These are phyloP conservation scores for Diospyros kaki DNA, from an alignment of 148 eudicot genomes.

Conservation along the genomic window DNA sequence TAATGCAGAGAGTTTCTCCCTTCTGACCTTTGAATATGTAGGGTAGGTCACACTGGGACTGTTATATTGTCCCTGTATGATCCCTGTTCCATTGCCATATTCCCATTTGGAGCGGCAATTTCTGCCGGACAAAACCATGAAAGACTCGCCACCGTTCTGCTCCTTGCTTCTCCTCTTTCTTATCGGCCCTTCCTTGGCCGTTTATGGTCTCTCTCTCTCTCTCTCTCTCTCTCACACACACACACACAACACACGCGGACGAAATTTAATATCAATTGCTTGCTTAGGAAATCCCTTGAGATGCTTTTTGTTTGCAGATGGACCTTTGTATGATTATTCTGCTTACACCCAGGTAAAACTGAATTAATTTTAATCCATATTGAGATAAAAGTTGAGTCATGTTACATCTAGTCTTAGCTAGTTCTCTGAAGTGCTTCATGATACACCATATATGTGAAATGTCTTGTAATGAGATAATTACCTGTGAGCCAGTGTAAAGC, in stretches of 20 bases:
- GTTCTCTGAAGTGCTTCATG: too few relatives aligned
- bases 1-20: too few relatives aligned
- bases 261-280: background rate
- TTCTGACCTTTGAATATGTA: too few relatives aligned
- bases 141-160: background rate
- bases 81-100: background rate
- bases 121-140: background rate
- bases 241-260: too few relatives aligned
- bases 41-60: too few relatives aligned
- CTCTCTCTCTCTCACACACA: background rate
- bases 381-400: background rate
- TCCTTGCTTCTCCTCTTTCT: background rate
- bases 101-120: background rate
- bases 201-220: conserved; percentile 5
- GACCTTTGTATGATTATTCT: conserved; percentile 24
- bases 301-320: conserved; percentile 11
- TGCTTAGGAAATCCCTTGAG: background rate
- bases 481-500: conserved; percentile 23
- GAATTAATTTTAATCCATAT: background rate
- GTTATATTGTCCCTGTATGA: too few relatives aligned
- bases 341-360: conserved; percentile 30
- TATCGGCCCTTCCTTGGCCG: conserved; percentile 4
- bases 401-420: background rate
- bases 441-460: too few relatives aligned
- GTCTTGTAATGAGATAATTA: background rate